Evolutionary conservation across 345 rosid genomes (phyloP).

Genomic region (Turritis glabra): DNA sequence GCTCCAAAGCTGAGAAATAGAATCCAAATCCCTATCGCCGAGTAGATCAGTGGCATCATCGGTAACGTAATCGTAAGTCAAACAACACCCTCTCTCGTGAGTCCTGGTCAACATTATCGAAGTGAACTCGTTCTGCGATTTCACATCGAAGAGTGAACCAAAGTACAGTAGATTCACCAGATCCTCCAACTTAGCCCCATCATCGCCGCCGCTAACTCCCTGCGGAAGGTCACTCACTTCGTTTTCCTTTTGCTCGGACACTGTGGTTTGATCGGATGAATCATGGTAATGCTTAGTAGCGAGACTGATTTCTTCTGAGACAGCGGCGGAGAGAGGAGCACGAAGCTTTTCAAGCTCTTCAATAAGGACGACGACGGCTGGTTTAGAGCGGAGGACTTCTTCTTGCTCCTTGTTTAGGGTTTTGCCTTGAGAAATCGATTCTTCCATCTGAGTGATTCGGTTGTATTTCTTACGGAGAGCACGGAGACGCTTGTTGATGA

Average conservation of each 20-base stretch:
- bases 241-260: conserved; percentile 5
- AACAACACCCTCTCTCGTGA: conserved; percentile 87
- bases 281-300: conserved; percentile 34
- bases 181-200: conserved; percentile 46
- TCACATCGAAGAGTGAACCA: conserved; percentile 79
- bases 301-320: conserved; percentile 70
- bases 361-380: conserved; percentile 57
- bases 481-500: conserved; percentile 91
- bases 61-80: conserved; percentile 86
- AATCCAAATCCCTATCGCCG: conserved; percentile 78
- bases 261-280: conserved; percentile 24
- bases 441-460: conserved; percentile 85
- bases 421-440: conserved; percentile 75
- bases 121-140: conserved; percentile 73
- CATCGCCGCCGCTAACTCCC: conserved; percentile 28
- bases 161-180: conserved; percentile 78
- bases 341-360: conserved; percentile 94
- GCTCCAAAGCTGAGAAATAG: conserved; percentile 62
- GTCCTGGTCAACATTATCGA: conserved; percentile 80
- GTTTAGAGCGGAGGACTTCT: conserved; percentile 83
- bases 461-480: conserved; percentile 83
- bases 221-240: background rate
- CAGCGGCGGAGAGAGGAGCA: conserved; percentile 60
- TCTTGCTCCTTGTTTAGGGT: conserved; percentile 80
- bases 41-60: conserved; percentile 94